A percentile compares a stretch with the other conserved stretches of the same genome.
Conservation (phyloP, 352 stramenopile species). For the Phytophthora ohioensis region DNA sequence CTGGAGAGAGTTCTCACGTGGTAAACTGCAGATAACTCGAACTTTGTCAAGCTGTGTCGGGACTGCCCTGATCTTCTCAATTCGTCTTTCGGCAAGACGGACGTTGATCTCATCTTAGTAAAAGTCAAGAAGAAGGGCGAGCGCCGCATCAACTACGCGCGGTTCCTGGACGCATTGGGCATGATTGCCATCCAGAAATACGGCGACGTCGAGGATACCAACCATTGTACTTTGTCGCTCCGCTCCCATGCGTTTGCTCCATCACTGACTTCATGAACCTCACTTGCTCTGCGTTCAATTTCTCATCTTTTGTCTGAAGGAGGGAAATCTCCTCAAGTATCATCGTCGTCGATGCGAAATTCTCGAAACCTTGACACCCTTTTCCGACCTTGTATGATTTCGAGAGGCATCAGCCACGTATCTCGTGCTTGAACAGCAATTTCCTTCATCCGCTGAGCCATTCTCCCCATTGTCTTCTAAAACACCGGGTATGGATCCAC, state of each 20-base stretch:
- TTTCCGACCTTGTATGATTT: too few relatives aligned
- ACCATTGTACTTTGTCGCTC: constrained; percentile 2
- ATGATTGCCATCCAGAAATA: constrained; percentile 90
- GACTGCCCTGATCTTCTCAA: constrained; percentile 77
- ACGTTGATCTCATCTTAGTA: constrained; percentile 91
- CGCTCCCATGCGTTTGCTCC: constrained; percentile 20
- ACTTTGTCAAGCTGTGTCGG: constrained; percentile 89
- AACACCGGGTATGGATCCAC: constrained; percentile 40
- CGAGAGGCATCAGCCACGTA: too few relatives aligned
- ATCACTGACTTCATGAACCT: constrained; percentile 39
- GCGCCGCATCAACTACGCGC: constrained; percentile 83
- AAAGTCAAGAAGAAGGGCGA: constrained; percentile 89
- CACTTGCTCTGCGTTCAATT: constrained; percentile 16
- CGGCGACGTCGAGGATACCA: constrained; percentile 42
- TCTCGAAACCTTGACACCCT: too few relatives aligned
- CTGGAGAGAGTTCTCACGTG: too few relatives aligned
- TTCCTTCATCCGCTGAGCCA: constrained; percentile 16
- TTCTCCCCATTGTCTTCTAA: constrained; percentile 22
- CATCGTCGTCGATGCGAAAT: constrained; percentile 25
- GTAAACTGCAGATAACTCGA: constrained; percentile 66
- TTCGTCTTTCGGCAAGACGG: constrained; percentile 64
- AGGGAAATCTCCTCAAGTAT: constrained; percentile 21
- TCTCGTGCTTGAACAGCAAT: not conserved
- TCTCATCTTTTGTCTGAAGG: constrained; percentile 4
- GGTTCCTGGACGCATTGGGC: constrained; percentile 85